Evolutionary conservation across 2,329 filamentous ascomycete species (phyloP), one percentile per base, ranked within the genome.

Genomic region (Ophiostoma himal-ulmi): DNA sequence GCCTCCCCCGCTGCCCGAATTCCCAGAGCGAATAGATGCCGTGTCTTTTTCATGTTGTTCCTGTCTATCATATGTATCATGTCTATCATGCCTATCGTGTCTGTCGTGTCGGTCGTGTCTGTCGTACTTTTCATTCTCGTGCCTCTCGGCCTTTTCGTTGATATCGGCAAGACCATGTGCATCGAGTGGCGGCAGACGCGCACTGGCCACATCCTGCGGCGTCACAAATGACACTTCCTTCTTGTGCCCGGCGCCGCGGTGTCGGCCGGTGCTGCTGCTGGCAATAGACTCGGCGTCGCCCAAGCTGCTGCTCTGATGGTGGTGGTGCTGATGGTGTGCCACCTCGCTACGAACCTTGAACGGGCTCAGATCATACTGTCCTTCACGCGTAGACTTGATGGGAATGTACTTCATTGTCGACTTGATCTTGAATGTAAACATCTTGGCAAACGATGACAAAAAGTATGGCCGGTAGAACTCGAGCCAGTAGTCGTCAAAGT

Each of bases 401-500:
- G 91, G 91, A 41, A 94, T 90, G 77, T 94, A 94, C 72, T 91
- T 91, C 73, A 94, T 88, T 4, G 92, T 95, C 0, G 92, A 94
- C 77, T 94, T 96, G 86, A 98, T 92, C 77, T 92, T 93, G 80
- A 91, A 97, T 0, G 93, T 88, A 77, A 97, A 97, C 78, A 97
- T 91, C 77, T 97, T 99, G 17, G 89, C 86, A 74, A 98, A 93
- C 0, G 93, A 95, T 0, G 95, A 97, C 1, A 98, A 81, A 0
- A 91, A 92, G 8, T 92, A 85, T 0, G 95, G 95, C 17, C 94
- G 89, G 78, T 99, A 99, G 78, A 97, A 98, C 78, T 99, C 95
- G 8, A 95, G 83, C 95, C 95, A 99, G 79, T 97, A 99, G 78
- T 98, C 93, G 77, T 98, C 94, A 72, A 92, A 93, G 72, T 86